Evolutionary conservation across 257 asterid species (phyloP).

Genomic region (Hygrophila difformis): DNA sequence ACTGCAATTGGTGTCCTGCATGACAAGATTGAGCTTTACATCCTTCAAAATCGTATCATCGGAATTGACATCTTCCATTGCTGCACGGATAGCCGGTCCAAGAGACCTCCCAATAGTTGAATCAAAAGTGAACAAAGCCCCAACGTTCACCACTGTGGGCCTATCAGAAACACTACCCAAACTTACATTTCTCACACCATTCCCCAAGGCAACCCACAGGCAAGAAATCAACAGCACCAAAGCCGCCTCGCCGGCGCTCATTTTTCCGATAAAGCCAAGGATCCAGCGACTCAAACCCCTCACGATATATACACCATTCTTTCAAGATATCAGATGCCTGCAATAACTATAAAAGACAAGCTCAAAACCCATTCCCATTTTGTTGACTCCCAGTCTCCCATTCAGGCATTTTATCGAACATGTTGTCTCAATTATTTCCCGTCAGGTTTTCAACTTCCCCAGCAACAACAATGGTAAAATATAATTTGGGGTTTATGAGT

Average conservation of each 20-base stretch:
- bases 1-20: constrained; percentile 90
- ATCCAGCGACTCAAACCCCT: neutral
- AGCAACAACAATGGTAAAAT: too few species aligned
- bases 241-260: neutral
- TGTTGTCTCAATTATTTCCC: too few species aligned
- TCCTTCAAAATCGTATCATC: constrained; percentile 44
- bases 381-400: neutral
- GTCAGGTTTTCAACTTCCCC: too few species aligned
- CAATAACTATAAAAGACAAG: neutral
- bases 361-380: neutral
- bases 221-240: neutral
- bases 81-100: constrained; percentile 66
- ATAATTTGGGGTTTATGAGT: too few species aligned
- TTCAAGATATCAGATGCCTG: neutral
- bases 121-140: constrained; percentile 66
- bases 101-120: constrained; percentile 77
- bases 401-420: neutral
- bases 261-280: neutral
- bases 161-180: constrained; percentile 3
- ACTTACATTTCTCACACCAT: neutral
- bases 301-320: neutral
- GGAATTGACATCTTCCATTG: constrained; percentile 67
- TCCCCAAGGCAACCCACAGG: neutral
- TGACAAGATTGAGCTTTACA: constrained; percentile 45
- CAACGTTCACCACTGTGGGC: constrained; percentile 47